Conservation (phyloP, 1,284 basidiomycete genomes). For the Sporisorium sorghi region DNA sequence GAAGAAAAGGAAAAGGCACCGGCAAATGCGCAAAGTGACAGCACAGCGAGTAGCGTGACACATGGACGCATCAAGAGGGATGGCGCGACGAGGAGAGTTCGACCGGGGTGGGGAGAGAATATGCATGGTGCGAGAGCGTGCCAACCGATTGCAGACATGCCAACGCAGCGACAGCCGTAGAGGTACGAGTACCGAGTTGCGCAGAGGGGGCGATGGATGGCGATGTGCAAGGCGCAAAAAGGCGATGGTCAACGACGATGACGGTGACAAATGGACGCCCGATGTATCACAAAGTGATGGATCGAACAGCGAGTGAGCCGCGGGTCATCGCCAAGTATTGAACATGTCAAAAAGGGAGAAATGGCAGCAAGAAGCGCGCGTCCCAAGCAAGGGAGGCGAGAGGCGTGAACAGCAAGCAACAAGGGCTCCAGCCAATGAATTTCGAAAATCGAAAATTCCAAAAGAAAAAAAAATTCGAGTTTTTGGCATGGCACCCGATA, state of each 20-base stretch:
- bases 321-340: slow-evolving; percentile 10
- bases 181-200: neutral
- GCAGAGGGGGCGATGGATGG: neutral
- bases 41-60: slow-evolving; percentile 3
- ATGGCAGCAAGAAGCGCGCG: slow-evolving; percentile 2
- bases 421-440: slow-evolving; percentile 7
- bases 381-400: too few species aligned
- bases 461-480: neutral
- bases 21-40: slow-evolving; percentile 28
- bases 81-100: neutral
- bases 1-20: slow-evolving; percentile 3
- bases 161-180: slow-evolving; percentile 14
- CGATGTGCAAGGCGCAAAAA: too few species aligned
- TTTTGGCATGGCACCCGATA: slow-evolving; percentile 6
- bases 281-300: slow-evolving; percentile 4
- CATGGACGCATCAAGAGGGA: slow-evolving; percentile 6
- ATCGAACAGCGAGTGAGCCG: neutral
- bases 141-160: slow-evolving; percentile 14
- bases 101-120: neutral
- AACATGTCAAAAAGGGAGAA: slow-evolving; percentile 19
- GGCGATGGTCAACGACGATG: too few species aligned
- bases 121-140: slow-evolving; percentile 27
- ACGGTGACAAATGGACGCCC: too few species aligned
- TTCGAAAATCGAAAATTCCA: neutral
- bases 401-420: too few species aligned